phyloP scores from a whole-genome alignment of 2,329 filamentous ascomycete species.

The Penicillium sp. region DNA sequence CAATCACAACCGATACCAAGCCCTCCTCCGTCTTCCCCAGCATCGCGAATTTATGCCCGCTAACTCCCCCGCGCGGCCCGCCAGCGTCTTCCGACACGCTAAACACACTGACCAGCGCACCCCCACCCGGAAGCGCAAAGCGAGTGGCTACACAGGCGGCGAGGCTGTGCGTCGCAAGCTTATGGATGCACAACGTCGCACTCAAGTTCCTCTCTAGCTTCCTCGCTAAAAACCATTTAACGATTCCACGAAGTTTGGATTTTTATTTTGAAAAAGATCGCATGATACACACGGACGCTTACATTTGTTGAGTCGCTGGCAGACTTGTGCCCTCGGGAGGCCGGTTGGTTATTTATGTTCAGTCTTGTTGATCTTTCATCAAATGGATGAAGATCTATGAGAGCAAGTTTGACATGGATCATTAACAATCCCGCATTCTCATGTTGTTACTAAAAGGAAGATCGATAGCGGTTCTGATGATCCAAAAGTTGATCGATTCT shows the following conservation, averaged over 20 bases:
- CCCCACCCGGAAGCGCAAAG: constrained; percentile 42
- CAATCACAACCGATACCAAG: constrained; percentile 53
- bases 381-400: constrained; percentile 3
- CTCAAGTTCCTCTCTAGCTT: constrained; percentile 36
- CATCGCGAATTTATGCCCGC: constrained; percentile 47
- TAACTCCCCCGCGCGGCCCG: constrained; percentile 43
- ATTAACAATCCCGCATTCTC: constrained; percentile 1
- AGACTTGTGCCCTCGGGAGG: constrained; percentile 13
- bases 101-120: constrained; percentile 41
- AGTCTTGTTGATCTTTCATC: background rate
- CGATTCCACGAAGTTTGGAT: constrained; percentile 26
- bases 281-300: constrained; percentile 26
- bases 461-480: constrained; percentile 14
- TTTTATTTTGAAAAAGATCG: constrained; percentile 16
- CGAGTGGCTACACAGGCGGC: constrained; percentile 37
- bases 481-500: constrained; percentile 21
- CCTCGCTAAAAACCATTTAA: constrained; percentile 4
- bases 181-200: constrained; percentile 43
- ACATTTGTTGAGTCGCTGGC: constrained; percentile 23
- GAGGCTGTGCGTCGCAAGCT: constrained; percentile 47
- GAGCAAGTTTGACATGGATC: background rate
- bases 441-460: constrained; percentile 11
- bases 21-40: constrained; percentile 50
- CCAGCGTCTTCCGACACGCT: constrained; percentile 45
- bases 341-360: background rate